Base-by-base conservation (phyloP, 345 rosid species). In the Corchorus capsularis region DNA sequence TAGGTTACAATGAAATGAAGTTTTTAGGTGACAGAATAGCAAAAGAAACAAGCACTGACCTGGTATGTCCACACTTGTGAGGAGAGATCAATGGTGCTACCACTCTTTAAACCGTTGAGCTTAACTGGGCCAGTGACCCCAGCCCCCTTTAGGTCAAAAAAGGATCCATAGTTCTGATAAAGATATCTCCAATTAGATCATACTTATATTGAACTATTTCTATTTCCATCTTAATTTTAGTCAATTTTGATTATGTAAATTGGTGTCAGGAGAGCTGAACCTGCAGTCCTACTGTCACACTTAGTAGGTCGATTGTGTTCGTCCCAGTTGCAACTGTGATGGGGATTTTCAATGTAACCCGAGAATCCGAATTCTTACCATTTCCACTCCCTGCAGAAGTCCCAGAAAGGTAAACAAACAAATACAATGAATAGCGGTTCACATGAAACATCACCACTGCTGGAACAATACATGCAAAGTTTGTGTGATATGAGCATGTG, bases 201-300 rank as follows among this genome's bases (percentile, higher is more conserved):
- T 34, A 6, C 34, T 57, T 27, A 3, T 70, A 54, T n/a, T n/a
- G 10, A 49, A 63, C n/a, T 55, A 62, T 69, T 50, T 34, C 27
- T 6, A 4, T 59, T 67, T 39, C 5, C n/a, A n/a, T n/a, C n/a
- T n/a, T n/a, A n/a, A n/a, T 66, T 72, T 62, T n/a, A 39, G 34
- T 17, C 19, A 63, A 64, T n/a, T n/a, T n/a, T 74, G 63, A 54
- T 55, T 35, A 37, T 8, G 76, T 46, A 61, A 77, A 35, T 56
- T 35, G 43, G 46, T 71, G 53, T 16, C 10, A 43, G 60, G 79
- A 55, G 54, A 78, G 71, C 70, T 80, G 1, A 74, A 94, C 98
- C 94, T 88, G 91, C 79, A 93, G 99, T 78, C 99, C 99, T n/a
- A 93, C 98, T 2, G 99, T 93, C 82, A 93, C 82, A 86, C 99